phyloP scores from a whole-genome alignment of 2,329 filamentous ascomycete species.

The Aspergillus sp. region DNA sequence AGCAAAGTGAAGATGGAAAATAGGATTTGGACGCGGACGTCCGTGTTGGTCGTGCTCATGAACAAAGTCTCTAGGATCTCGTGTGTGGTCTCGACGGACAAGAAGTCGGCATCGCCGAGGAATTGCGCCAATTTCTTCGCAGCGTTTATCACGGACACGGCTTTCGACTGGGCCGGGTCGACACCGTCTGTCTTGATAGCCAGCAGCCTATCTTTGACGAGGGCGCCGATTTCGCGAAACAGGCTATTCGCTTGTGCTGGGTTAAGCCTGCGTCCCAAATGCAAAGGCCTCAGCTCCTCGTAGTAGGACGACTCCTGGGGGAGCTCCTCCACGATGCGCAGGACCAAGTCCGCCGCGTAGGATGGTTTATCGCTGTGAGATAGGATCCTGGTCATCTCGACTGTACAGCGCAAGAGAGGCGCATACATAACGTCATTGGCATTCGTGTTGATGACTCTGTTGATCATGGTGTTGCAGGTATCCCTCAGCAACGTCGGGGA shows the following conservation, averaged over 20 bases:
- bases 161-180: not conserved
- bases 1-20: conserved; percentile 12
- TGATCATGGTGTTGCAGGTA: not conserved
- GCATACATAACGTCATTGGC: not conserved
- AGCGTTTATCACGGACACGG: conserved; percentile 14
- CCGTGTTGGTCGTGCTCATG: conserved; percentile 7
- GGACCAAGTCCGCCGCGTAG: conserved; percentile 11
- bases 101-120: conserved; percentile 9
- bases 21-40: conserved; percentile 13
- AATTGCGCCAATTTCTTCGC: conserved; percentile 18
- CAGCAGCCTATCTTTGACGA: conserved; percentile 4
- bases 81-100: conserved; percentile 3
- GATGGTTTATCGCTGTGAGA: conserved; percentile 13
- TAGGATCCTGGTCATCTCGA: conserved; percentile 12
- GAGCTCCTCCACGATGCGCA: conserved; percentile 10
- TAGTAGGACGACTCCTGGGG: conserved; percentile 19
- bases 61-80: conserved; percentile 11
- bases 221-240: conserved; percentile 5
- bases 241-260: conserved; percentile 7
- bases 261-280: conserved; percentile 5
- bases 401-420: not conserved
- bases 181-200: not conserved
- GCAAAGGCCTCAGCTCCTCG: conserved; percentile 6
- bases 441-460: not conserved
- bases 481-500: not conserved